These are phyloP conservation scores for Euclidium syriacum DNA, from an alignment of 345 rosid species.

Conservation along the genomic window DNA sequence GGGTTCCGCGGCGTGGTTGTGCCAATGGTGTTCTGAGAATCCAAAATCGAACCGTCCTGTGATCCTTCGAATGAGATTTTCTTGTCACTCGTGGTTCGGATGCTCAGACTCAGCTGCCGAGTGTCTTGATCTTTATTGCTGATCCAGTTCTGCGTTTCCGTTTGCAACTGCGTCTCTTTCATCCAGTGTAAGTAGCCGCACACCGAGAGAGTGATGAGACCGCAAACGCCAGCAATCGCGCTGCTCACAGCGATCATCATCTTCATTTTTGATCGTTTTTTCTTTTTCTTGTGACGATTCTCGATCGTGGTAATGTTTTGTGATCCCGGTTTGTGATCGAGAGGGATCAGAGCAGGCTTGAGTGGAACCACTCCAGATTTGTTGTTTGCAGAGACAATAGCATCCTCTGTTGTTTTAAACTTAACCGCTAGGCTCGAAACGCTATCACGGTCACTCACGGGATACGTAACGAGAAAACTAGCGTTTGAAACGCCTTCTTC, in stretches of 20 bases:
- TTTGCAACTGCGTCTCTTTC: conserved; percentile 40
- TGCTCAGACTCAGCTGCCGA: conserved; percentile 68
- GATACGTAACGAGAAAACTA: conserved; percentile 54
- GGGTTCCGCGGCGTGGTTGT: conserved; percentile 40
- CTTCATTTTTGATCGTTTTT: conserved; percentile 42
- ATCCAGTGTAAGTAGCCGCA: conserved; percentile 36
- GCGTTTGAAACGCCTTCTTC: conserved; percentile 31
- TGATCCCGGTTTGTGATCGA: conserved; percentile 35
- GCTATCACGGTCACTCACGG: conserved; percentile 51
- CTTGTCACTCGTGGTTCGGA: conserved; percentile 77
- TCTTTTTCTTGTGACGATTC: conserved; percentile 32
- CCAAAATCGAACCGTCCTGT: conserved; percentile 38
- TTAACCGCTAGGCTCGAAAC: conserved; percentile 45
- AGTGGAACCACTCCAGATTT: conserved; percentile 37
- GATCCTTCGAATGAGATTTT: conserved; percentile 82
- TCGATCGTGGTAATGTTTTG: conserved; percentile 21
- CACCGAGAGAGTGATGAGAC: conserved; percentile 31
- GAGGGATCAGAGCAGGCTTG: conserved; percentile 61
- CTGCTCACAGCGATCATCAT: conserved; percentile 53
- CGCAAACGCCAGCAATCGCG: conserved; percentile 45
- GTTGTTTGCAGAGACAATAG: conserved; percentile 59
- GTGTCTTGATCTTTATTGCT: conserved; percentile 44
- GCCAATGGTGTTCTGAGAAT: conserved; percentile 36
- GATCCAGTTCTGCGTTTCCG: conserved; percentile 32
- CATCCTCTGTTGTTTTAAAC: conserved; percentile 60